Base-by-base conservation (phyloP, 2,329 filamentous ascomycete species). In the Colletotrichum falcatum region DNA sequence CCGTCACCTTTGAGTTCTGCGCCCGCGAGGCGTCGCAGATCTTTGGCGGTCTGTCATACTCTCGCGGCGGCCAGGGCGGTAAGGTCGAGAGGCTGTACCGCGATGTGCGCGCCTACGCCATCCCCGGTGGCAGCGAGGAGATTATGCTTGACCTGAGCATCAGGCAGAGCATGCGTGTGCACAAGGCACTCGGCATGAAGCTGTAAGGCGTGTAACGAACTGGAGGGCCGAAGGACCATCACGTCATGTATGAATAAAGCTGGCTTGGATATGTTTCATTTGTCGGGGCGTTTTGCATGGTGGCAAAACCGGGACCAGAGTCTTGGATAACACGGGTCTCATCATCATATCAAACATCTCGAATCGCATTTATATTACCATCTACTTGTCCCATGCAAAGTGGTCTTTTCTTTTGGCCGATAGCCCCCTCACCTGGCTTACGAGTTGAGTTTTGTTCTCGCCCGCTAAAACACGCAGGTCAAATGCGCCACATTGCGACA, bases 121-220 rank as follows among this genome's bases (percentile, higher is more conserved):
- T 99, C 75, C 96, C 96, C 3, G 96, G 96, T 77, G 96, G 96
- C 30, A 94, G 91, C 74, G 95, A 99, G 85, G 96, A 99, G 88
- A 99, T 99, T 74, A 99, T 99, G 96, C 85, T 98, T 74, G 96
- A 99, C 81, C 82, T 99, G 78, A 97, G 94, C 83, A 97, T 99
- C 81, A 88, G 95, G 76, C 95, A 98, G 86, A 92, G 91, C 73
- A 81, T 97, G 85, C 91, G 90, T 80, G 96, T 99, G 65, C 93
- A 94, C 76, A 91, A 98, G 87, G 91, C 91, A 73, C 85, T 97
- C 80, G 96, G 96, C 12, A 98, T 98, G 95, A 99, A 98, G 88
- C 80, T 99, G 81, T 98, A 90, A 79, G 46, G 30, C 20, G 39
- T 37, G 35, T 2, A 39, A 42, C 55, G 37, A 23, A 28, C 33